These are phyloP conservation scores for Talaromyces sp. DNA, from an alignment of 2,329 filamentous ascomycete species.

Conservation along the genomic window DNA sequence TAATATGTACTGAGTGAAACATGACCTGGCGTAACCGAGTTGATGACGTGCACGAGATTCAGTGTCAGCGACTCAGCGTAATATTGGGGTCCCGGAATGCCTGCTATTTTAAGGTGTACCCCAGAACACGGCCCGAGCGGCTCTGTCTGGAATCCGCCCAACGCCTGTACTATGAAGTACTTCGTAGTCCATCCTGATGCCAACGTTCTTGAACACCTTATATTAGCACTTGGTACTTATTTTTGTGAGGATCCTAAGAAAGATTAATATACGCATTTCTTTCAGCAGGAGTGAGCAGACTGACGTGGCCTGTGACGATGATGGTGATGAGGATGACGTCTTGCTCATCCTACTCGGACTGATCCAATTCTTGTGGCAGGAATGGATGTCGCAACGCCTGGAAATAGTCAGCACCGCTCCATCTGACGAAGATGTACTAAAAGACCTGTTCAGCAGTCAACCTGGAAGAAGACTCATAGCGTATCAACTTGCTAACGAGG, in stretches of 20 bases:
- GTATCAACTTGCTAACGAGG: constrained; percentile 64
- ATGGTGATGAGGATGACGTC: background rate
- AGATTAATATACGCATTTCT: background rate
- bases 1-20: background rate
- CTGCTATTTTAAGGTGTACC: background rate
- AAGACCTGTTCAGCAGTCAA: constrained; percentile 63
- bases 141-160: background rate
- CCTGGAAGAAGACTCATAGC: constrained; percentile 66
- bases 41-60: background rate
- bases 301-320: background rate
- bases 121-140: background rate
- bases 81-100: background rate
- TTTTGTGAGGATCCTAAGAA: background rate
- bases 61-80: background rate
- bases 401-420: background rate
- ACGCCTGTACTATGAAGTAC: background rate
- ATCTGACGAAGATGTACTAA: constrained; percentile 14
- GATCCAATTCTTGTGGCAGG: constrained; percentile 21
- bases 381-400: constrained; percentile 41
- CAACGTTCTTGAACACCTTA: too few relatives aligned
- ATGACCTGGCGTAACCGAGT: too few relatives aligned
- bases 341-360: background rate
- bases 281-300: background rate
- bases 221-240: too few relatives aligned
- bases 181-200: too few relatives aligned